Evolutionary conservation across 208 protist species (phyloP), one percentile per base, ranked within the genome.

Genomic region (Leishmania aethiopica): DNA sequence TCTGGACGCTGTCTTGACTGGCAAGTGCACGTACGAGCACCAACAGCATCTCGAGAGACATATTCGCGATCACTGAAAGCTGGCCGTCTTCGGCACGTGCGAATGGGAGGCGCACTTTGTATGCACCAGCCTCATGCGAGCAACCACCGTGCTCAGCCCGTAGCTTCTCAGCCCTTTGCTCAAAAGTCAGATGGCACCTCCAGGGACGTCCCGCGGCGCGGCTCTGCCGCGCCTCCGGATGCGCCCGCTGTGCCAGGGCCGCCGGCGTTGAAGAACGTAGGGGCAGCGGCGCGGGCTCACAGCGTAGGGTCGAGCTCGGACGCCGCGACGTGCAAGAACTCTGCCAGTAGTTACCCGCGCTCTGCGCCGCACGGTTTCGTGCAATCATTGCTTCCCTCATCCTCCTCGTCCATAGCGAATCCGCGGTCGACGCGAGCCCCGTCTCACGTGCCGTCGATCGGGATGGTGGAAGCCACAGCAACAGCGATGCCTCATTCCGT

Each of bases 41-140:
- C 7, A 7, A 47, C 8, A 49, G 11, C 69, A 13, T 73, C 53
- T 53, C 3, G 3, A 53, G 19, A 19, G 25, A 17, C 42, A 73
- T 19, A 32, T 40, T 67, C n/a, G 60, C 3, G 15, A 49, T 51
- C 69, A 73, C 32, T n/a, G 10, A 35, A 73, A 19, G 37, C 42
- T 51, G 13, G 40, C 15, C 6, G 25, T 10, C 22, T 51, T 42
- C 6, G 71, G n/a, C 32, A 51, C 28, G 28, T 28, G 72, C 17
- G n/a, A 76, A 76, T 76, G 72, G 72, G 49, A 45, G 45, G 72
- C 32, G 72, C 72, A n/a, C 19, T 76, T 13, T 76, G 49, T 17
- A 76, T 1, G 11, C 1, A n/a, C 37, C 6, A 76, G 28, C n/a
- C 35, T 22, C 32, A 55, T 19, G 49, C 11, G 45, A n/a, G 72